Conservation (phyloP, 2,329 filamentous ascomycete species). For the Pseudogymnoascus sp. region DNA sequence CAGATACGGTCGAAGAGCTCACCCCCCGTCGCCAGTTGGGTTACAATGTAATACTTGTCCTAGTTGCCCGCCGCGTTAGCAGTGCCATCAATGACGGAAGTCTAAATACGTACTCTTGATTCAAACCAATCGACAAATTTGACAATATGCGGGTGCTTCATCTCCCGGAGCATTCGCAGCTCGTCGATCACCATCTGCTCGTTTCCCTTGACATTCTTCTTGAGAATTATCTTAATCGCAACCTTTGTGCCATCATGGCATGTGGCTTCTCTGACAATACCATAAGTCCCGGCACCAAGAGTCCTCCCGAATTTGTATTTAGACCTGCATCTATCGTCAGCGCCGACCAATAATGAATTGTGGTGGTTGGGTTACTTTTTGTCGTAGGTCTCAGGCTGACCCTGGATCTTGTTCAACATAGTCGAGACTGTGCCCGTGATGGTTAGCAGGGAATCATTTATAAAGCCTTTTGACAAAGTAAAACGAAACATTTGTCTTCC, state of each 20-base stretch:
- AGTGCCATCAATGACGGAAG: neutral
- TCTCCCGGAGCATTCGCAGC: slow-evolving; percentile 80
- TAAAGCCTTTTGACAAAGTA: neutral
- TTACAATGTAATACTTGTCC: slow-evolving; percentile 99
- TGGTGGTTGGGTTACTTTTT: slow-evolving; percentile 61
- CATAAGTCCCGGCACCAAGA: slow-evolving; percentile 93
- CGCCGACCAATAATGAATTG: slow-evolving; percentile 6
- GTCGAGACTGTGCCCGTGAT: slow-evolving; percentile 54
- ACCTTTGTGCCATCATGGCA: slow-evolving; percentile 78
- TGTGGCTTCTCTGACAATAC: slow-evolving; percentile 93
- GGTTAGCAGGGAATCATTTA: slow-evolving; percentile 8
- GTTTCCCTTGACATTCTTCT: slow-evolving; percentile 98
- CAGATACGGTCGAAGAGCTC: slow-evolving; percentile 98
- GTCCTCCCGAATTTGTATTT: slow-evolving; percentile 91
- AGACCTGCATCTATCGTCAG: slow-evolving; percentile 44
- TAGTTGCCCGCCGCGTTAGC: slow-evolving; percentile 31
- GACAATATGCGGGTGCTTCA: slow-evolving; percentile 93
- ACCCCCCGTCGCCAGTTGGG: slow-evolving; percentile 87
- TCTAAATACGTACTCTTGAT: slow-evolving; percentile 61
- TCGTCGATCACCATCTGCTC: slow-evolving; percentile 99
- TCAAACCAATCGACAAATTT: slow-evolving; percentile 99
- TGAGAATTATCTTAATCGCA: slow-evolving; percentile 97
- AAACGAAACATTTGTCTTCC: slow-evolving; percentile 4
- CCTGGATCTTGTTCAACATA: slow-evolving; percentile 93
- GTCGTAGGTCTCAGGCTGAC: slow-evolving; percentile 96